phyloP scores from a whole-genome alignment of 1,284 basidiomycete genomes.

The Paramarasmius palmivorus region DNA sequence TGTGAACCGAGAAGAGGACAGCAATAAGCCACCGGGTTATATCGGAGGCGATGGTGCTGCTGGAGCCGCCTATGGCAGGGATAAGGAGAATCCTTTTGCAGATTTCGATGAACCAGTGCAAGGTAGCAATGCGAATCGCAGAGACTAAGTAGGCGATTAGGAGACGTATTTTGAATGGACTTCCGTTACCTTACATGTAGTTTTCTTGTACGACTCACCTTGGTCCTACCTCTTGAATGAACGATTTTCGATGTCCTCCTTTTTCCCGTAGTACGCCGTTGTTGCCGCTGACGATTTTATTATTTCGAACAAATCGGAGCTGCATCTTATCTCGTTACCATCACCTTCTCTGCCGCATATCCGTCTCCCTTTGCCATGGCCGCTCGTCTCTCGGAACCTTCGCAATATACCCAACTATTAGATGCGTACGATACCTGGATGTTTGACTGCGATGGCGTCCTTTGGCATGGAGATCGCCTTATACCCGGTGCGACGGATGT shows the following conservation, averaged over 20 bases:
- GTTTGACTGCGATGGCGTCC: slow-evolving; percentile 96
- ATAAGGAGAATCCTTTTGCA: slow-evolving; percentile 19
- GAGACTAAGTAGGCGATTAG: no score
- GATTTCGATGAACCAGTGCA: slow-evolving; percentile 15
- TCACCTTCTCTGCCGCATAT: background rate
- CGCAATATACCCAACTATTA: slow-evolving; percentile 61
- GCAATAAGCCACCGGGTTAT: slow-evolving; percentile 14
- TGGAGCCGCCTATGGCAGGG: slow-evolving; percentile 5
- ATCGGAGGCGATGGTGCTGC: slow-evolving; percentile 9
- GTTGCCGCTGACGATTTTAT: no score
- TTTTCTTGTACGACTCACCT: no score
- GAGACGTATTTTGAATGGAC: no score
- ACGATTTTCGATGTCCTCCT: no score
- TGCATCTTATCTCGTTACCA: background rate
- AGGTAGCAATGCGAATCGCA: no score
- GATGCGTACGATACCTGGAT: slow-evolving; percentile 90
- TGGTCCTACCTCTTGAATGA: no score
- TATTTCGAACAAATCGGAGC: background rate
- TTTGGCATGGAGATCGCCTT: slow-evolving; percentile 86
- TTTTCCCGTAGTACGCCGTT: no score
- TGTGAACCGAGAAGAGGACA: background rate
- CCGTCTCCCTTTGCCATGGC: background rate
- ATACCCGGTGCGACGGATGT: slow-evolving; percentile 80
- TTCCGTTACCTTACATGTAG: no score
- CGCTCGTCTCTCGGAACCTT: slow-evolving; percentile 38